phyloP scores from a whole-genome alignment of 345 rosid species.

The Rhizophora mangle region DNA sequence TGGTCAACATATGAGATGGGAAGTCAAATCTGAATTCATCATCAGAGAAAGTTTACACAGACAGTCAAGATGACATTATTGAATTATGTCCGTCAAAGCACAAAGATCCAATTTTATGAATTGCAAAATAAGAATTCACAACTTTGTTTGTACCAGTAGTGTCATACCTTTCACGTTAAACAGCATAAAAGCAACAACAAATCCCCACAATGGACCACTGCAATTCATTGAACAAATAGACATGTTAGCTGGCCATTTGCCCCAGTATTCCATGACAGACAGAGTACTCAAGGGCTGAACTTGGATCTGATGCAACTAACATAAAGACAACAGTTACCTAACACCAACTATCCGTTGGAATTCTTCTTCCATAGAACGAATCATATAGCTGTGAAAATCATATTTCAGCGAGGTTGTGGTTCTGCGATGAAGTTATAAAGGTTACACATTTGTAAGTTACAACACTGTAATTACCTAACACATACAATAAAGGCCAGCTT shows the following conservation, averaged over 20 bases:
- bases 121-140: conserved; percentile 3
- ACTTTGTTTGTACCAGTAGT: background rate
- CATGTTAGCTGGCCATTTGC: conserved; percentile 22
- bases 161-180: conserved; percentile 76
- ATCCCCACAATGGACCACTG: conserved; percentile 94
- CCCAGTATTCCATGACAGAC: background rate
- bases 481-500: too few species aligned
- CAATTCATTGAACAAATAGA: conserved; percentile 29
- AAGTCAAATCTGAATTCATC: background rate
- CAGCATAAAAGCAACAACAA: conserved; percentile 93
- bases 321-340: conserved; percentile 41
- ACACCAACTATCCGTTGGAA: conserved; percentile 92
- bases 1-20: background rate
- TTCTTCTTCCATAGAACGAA: conserved; percentile 99
- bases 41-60: background rate
- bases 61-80: background rate
- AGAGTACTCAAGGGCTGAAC: background rate
- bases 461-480: too few species aligned
- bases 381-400: conserved; percentile 95
- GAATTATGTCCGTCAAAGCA: conserved; percentile 8
- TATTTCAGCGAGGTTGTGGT: conserved; percentile 73
- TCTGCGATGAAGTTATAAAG: conserved; percentile 46
- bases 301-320: background rate
- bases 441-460: background rate
- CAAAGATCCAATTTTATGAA: background rate